A percentile compares a stretch with the other conserved stretches of the same genome.
phyloP scores from a whole-genome alignment of 1,139 yeast genomes.

The Candida sojae region DNA sequence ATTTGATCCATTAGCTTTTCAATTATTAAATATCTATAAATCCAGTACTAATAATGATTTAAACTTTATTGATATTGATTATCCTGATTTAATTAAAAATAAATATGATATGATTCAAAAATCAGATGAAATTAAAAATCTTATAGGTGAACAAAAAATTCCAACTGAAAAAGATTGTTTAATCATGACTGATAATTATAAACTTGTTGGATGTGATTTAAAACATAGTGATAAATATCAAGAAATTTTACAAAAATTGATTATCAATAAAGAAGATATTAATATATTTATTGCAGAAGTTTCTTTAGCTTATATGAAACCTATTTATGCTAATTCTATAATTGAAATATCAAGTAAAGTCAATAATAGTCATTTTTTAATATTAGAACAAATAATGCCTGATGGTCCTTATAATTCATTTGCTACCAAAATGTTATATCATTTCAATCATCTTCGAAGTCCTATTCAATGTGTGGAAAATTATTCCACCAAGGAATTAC shows the following conservation, averaged over 20 bases:
- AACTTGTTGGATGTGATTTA: slow-evolving; percentile 72
- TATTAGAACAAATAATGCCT: slow-evolving; percentile 75
- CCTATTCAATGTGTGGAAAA: slow-evolving; percentile 67
- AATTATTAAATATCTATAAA: slow-evolving; percentile 36
- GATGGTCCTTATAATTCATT: slow-evolving; percentile 64
- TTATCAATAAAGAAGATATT: slow-evolving; percentile 26
- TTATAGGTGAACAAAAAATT: slow-evolving; percentile 40
- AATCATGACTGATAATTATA: slow-evolving; percentile 50
- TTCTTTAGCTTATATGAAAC: slow-evolving; percentile 78
- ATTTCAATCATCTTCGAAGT: slow-evolving; percentile 66
- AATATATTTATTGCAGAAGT: slow-evolving; percentile 79
- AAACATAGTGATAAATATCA: slow-evolving; percentile 49
- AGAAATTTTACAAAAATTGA: slow-evolving; percentile 26
- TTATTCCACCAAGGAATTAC: slow-evolving; percentile 56
- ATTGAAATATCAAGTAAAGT: slow-evolving; percentile 51
- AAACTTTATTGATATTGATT: slow-evolving; percentile 71
- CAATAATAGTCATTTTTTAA: slow-evolving; percentile 59
- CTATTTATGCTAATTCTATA: slow-evolving; percentile 65
- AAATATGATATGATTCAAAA: slow-evolving; percentile 54
- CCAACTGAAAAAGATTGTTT: slow-evolving; percentile 24
- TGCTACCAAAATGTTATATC: slow-evolving; percentile 73
- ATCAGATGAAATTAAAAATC: slow-evolving; percentile 46
- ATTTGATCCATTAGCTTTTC: slow-evolving; percentile 77
- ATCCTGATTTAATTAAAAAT: slow-evolving; percentile 62
- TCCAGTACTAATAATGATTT: slow-evolving; percentile 12